Conservation (phyloP, 768 basidiomycete species). For the Termitomyces sp. region DNA sequence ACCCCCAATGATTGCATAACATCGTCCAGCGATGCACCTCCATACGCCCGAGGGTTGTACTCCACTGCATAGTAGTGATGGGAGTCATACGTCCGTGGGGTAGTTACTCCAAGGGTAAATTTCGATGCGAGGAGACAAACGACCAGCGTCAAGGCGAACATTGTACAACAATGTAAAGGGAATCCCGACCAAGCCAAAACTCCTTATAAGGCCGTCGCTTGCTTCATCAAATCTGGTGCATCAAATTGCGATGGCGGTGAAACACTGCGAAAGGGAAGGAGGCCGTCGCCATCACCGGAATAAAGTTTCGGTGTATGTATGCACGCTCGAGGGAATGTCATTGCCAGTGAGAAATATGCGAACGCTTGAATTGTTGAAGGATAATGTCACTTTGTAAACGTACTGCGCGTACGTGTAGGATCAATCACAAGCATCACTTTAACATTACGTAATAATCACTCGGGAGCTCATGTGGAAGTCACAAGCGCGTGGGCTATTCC, state of each 20-base stretch:
- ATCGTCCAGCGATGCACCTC: conserved; percentile 50
- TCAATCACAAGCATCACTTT: no score
- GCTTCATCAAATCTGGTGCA: conserved; percentile 5
- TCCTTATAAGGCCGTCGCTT: conserved; percentile 4
- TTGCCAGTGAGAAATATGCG: background rate
- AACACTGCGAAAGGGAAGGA: background rate
- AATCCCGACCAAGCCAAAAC: background rate
- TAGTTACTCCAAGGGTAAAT: conserved; percentile 26
- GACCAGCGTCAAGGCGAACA: conserved; percentile 27
- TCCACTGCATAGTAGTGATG: conserved; percentile 84
- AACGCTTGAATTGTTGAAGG: no score
- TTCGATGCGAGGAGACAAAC: conserved; percentile 25
- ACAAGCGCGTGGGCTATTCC: no score
- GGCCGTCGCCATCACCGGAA: background rate
- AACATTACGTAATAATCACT: no score
- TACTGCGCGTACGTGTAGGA: no score
- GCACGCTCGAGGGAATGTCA: background rate
- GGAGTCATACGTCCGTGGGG: conserved; percentile 49
- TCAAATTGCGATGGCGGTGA: conserved; percentile 3
- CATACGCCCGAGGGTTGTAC: conserved; percentile 39
- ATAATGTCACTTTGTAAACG: no score
- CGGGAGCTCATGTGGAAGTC: no score
- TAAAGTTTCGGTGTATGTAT: background rate
- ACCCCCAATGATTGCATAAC: conserved; percentile 60
- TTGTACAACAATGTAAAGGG: conserved; percentile 16